phyloP scores from a whole-genome alignment of 2,329 filamentous ascomycete genomes.

The Ophiosphaerella korrae region DNA sequence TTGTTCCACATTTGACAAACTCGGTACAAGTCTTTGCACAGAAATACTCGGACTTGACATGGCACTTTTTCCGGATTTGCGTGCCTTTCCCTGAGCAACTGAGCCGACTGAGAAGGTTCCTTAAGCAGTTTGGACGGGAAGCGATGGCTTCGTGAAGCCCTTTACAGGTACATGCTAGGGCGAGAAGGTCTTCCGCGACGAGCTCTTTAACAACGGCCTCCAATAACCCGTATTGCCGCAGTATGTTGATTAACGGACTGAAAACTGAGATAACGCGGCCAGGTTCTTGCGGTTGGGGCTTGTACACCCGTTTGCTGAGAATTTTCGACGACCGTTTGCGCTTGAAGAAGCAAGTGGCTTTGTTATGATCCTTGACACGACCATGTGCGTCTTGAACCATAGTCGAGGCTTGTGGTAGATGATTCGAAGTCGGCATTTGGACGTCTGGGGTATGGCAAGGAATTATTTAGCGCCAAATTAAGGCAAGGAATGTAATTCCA shows the following conservation, averaged over 20 bases:
- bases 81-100: constrained; percentile 35
- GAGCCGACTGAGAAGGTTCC: constrained; percentile 33
- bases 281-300: constrained; percentile 11
- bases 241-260: constrained; percentile 23
- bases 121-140: constrained; percentile 26
- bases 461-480: too few relatives aligned
- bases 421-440: too few relatives aligned
- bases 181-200: constrained; percentile 31
- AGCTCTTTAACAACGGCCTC: constrained; percentile 29
- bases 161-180: constrained; percentile 37
- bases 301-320: not conserved
- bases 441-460: too few relatives aligned
- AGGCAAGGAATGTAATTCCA: too few relatives aligned
- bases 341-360: constrained; percentile 16
- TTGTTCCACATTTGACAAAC: constrained; percentile 28
- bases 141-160: constrained; percentile 29
- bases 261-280: not conserved
- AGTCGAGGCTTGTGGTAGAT: too few relatives aligned
- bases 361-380: not conserved
- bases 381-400: too few relatives aligned
- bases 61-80: constrained; percentile 22
- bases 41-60: constrained; percentile 32
- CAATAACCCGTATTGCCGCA: constrained; percentile 39
- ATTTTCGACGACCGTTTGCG: constrained; percentile 24
- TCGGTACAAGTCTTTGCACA: constrained; percentile 27